phyloP scores from a whole-genome alignment of 2,329 filamentous ascomycete genomes.

The Diplodia scrobiculata region DNA sequence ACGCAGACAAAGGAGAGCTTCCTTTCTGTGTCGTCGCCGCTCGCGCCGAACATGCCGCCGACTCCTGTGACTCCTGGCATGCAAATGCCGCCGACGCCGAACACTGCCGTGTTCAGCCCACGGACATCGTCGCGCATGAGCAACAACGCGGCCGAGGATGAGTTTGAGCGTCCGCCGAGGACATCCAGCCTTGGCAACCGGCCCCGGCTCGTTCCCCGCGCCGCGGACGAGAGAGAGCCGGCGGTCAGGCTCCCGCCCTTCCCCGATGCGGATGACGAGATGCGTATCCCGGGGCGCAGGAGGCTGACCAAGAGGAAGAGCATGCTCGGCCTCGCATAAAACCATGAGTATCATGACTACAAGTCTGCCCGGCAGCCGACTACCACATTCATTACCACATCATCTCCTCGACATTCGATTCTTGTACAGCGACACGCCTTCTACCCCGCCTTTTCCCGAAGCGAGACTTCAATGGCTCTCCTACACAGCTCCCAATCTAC shows the following conservation, averaged over 20 bases:
- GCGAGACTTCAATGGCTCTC: conserved; percentile 26
- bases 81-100: conserved; percentile 34
- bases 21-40: conserved; percentile 16
- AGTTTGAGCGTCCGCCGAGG: conserved; percentile 4
- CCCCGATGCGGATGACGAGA: conserved; percentile 33
- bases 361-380: conserved; percentile 6
- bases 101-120: conserved; percentile 17
- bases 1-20: conserved; percentile 15
- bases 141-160: conserved; percentile 6
- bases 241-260: conserved; percentile 41
- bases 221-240: conserved; percentile 43
- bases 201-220: conserved; percentile 39
- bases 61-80: conserved; percentile 42
- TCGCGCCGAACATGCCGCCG: conserved; percentile 34
- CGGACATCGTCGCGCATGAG: conserved; percentile 20
- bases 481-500: not conserved
- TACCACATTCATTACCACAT: conserved; percentile 3
- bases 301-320: conserved; percentile 43
- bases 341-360: not conserved
- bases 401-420: conserved; percentile 1
- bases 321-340: conserved; percentile 38
- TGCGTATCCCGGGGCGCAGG: conserved; percentile 31
- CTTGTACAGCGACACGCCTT: conserved; percentile 23
- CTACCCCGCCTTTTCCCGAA: conserved; percentile 6
- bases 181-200: conserved; percentile 30